Conservation (phyloP, 2,329 filamentous ascomycete genomes). For the Coccinonectria pachysandricola region DNA sequence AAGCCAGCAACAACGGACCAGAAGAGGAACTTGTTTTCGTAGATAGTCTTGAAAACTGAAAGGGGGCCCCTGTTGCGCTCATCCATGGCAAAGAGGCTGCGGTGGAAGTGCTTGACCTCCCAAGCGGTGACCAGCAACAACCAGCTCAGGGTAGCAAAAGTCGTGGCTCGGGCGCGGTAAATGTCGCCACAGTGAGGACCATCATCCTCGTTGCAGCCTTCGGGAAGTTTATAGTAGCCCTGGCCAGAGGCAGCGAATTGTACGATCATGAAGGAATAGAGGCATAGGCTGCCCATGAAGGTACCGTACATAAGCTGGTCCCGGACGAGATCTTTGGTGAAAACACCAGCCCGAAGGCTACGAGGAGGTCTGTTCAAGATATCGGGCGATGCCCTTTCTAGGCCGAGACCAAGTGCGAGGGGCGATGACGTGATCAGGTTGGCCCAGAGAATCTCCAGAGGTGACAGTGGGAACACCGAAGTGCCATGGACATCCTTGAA, state of each 20-base stretch:
- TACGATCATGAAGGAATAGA: slow-evolving; percentile 50
- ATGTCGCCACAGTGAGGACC: slow-evolving; percentile 42
- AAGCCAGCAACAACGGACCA: slow-evolving; percentile 53
- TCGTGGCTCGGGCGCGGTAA: slow-evolving; percentile 56
- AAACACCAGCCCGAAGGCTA: slow-evolving; percentile 47
- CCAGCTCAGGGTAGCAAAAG: slow-evolving; percentile 60
- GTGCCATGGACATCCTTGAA: slow-evolving; percentile 51
- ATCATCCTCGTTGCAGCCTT: slow-evolving; percentile 46
- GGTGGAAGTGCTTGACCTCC: slow-evolving; percentile 63
- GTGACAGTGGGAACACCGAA: slow-evolving; percentile 61
- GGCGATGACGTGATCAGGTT: slow-evolving; percentile 66
- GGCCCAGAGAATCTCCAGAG: slow-evolving; percentile 67
- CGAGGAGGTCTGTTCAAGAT: slow-evolving; percentile 58
- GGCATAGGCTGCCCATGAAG: slow-evolving; percentile 52
- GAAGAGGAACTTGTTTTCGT: slow-evolving; percentile 58
- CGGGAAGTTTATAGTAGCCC: slow-evolving; percentile 38
- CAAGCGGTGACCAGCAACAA: slow-evolving; percentile 58
- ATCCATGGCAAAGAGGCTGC: slow-evolving; percentile 59
- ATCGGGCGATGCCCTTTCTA: slow-evolving; percentile 59
- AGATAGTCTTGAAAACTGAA: slow-evolving; percentile 50
- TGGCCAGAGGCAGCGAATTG: slow-evolving; percentile 39
- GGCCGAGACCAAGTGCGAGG: slow-evolving; percentile 60
- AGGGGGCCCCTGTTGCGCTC: slow-evolving; percentile 37
- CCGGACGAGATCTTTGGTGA: slow-evolving; percentile 52
- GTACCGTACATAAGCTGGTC: slow-evolving; percentile 59